Evolutionary conservation across 768 basidiomycete species (phyloP).

Genomic region (Hortiboletus campestris): DNA sequence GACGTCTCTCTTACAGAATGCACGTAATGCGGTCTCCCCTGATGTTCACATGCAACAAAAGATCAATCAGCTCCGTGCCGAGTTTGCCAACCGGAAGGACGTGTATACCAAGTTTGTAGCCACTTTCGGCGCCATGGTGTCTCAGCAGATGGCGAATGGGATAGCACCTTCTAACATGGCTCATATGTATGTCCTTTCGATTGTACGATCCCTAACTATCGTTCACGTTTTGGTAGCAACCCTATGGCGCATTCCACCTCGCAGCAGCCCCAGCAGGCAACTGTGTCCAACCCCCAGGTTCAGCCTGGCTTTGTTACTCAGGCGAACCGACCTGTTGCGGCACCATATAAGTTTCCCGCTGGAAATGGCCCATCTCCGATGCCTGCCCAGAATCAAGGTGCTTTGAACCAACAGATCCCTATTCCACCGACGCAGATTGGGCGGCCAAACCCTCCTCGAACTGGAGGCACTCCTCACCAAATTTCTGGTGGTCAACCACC

Average conservation of each 20-base stretch:
- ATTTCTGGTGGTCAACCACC: slow-evolving; percentile 29
- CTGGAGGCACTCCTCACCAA: slow-evolving; percentile 40
- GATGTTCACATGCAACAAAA: slow-evolving; percentile 20
- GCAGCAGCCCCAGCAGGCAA: slow-evolving; percentile 19
- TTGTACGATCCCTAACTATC: background rate
- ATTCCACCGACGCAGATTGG: slow-evolving; percentile 31
- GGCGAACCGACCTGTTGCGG: slow-evolving; percentile 6
- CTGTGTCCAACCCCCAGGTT: slow-evolving; percentile 12
- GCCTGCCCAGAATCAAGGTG: slow-evolving; percentile 18
- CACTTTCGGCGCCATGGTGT: slow-evolving; percentile 24
- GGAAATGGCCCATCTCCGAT: slow-evolving; percentile 19
- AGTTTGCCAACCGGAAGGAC: slow-evolving; percentile 38
- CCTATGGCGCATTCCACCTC: slow-evolving; percentile 14
- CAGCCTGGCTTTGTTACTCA: slow-evolving; percentile 25
- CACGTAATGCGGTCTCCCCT: slow-evolving; percentile 12
- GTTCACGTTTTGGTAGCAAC: slow-evolving; percentile 20
- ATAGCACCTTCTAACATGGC: slow-evolving; percentile 23
- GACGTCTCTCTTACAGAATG: background rate
- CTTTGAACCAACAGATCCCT: slow-evolving; percentile 31
- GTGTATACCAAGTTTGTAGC: slow-evolving; percentile 35
- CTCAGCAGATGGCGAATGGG: slow-evolving; percentile 26
- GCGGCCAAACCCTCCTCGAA: slow-evolving; percentile 37
- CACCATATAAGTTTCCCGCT: slow-evolving; percentile 22
- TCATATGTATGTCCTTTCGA: slow-evolving; percentile 34
- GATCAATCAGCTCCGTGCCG: slow-evolving; percentile 17